These are phyloP conservation scores for Hypoxylon subgilvum DNA, from an alignment of 495 filamentous ascomycete genomes.

Conservation along the genomic window DNA sequence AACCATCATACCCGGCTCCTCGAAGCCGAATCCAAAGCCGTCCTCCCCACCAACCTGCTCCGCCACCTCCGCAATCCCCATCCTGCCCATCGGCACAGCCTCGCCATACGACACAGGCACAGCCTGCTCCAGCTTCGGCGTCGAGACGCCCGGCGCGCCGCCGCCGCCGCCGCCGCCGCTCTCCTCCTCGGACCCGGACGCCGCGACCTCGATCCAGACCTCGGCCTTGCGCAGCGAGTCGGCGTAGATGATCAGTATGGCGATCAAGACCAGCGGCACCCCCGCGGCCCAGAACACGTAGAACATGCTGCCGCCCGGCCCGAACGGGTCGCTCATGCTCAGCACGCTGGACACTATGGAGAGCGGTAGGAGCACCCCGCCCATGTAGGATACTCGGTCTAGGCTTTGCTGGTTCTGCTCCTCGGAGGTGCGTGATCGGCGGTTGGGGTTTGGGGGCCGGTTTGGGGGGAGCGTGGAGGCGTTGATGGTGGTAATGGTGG, in stretches of 20 bases:
- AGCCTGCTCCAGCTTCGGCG: slow-evolving; percentile 3
- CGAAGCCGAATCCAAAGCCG: slow-evolving; percentile 7
- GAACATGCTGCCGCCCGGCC: slow-evolving; percentile 43
- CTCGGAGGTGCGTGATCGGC: slow-evolving; percentile 32
- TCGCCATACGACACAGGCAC: slow-evolving; percentile 1
- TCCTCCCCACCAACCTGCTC: slow-evolving; percentile 15
- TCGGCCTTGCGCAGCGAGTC: slow-evolving; percentile 51
- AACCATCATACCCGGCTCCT: slow-evolving; percentile 43
- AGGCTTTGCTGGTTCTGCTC: slow-evolving; percentile 47
- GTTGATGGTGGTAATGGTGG: slow-evolving; percentile 6
- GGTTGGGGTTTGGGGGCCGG: background rate
- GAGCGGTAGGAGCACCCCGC: slow-evolving; percentile 50
- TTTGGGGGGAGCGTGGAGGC: background rate
- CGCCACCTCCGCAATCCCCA: slow-evolving; percentile 7
- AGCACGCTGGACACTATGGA: slow-evolving; percentile 51
- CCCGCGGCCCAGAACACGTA: slow-evolving; percentile 50
- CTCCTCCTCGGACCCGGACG: slow-evolving; percentile 20
- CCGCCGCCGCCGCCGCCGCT: too few species aligned
- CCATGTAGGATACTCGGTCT: slow-evolving; percentile 51
- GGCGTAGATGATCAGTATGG: slow-evolving; percentile 49
- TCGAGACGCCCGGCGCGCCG: background rate
- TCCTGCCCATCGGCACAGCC: background rate
- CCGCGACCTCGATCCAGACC: slow-evolving; percentile 52
- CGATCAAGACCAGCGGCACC: slow-evolving; percentile 41
- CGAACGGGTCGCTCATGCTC: slow-evolving; percentile 49